Conservation (phyloP, 371 early-diverging fungal species). For the Dentiscutata heterogama region DNA sequence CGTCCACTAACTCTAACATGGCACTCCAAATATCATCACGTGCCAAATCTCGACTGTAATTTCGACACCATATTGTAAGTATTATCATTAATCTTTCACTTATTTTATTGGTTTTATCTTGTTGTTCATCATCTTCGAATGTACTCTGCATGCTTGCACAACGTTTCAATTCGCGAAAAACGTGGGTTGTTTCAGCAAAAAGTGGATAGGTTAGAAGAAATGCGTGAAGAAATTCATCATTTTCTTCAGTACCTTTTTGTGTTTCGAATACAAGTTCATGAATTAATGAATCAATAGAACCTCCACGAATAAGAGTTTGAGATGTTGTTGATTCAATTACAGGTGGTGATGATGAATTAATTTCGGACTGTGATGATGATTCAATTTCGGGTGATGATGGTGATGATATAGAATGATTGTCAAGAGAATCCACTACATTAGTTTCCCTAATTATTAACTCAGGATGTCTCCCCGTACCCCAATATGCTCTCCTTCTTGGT, state of each 20-base stretch:
- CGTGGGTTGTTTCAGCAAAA: slow-evolving; percentile 62
- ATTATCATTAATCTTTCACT: slow-evolving; percentile 48
- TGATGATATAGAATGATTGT: neutral
- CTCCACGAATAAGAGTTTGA: slow-evolving; percentile 57
- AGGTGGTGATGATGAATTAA: neutral
- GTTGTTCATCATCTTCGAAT: slow-evolving; percentile 41
- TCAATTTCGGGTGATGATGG: neutral
- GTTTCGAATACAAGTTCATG: slow-evolving; percentile 72
- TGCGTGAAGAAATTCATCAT: slow-evolving; percentile 51
- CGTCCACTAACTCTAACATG: slow-evolving; percentile 15
- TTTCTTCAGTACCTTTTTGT: slow-evolving; percentile 39
- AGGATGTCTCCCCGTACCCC: slow-evolving; percentile 63
- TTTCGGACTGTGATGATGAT: neutral
- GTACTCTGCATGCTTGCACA: slow-evolving; percentile 56
- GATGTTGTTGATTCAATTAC: neutral
- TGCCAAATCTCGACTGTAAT: slow-evolving; percentile 46
- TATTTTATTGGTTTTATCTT: slow-evolving; percentile 26
- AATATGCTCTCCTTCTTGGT: slow-evolving; percentile 56
- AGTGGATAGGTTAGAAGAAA: slow-evolving; percentile 69
- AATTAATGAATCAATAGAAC: slow-evolving; percentile 71
- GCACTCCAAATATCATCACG: slow-evolving; percentile 44
- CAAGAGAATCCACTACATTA: neutral
- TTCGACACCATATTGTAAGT: slow-evolving; percentile 46
- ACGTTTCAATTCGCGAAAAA: slow-evolving; percentile 65
- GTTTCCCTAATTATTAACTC: slow-evolving; percentile 55